Percentiles rank a stretch among this genome's conserved stretches.
phyloP scores from a whole-genome alignment of 768 basidiomycete species.

The Rhodotorula toruloides region DNA sequence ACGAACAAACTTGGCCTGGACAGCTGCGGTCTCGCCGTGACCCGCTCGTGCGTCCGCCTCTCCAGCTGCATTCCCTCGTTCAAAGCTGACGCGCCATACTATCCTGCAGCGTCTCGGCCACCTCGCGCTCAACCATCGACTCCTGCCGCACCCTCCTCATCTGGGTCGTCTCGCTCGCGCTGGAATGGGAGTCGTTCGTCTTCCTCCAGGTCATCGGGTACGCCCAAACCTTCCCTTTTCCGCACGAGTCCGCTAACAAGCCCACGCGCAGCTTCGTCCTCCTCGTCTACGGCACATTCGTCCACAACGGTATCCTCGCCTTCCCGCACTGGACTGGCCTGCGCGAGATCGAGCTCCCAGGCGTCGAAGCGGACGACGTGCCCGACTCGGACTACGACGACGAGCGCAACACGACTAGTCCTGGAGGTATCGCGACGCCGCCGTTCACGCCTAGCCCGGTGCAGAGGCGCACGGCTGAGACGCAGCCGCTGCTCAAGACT shows the following conservation, averaged over 20 bases:
- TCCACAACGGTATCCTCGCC: slow-evolving; percentile 39
- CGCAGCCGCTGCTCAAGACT: too few species aligned
- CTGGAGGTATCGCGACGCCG: too few species aligned
- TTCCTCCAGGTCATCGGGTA: slow-evolving; percentile 57
- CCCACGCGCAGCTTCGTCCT: slow-evolving; percentile 64
- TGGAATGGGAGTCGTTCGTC: slow-evolving; percentile 42
- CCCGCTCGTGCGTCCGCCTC: slow-evolving; percentile 30
- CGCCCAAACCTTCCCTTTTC: slow-evolving; percentile 55
- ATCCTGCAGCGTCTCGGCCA: slow-evolving; percentile 78
- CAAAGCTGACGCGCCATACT: neutral
- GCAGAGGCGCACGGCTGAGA: too few species aligned
- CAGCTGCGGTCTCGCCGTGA: slow-evolving; percentile 43
- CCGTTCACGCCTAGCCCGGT: too few species aligned
- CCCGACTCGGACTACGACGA: too few species aligned
- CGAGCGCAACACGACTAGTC: too few species aligned
- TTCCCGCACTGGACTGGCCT: slow-evolving; percentile 39
- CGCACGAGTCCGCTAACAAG: slow-evolving; percentile 71
- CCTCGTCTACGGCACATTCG: slow-evolving; percentile 76
- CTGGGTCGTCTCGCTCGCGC: slow-evolving; percentile 55
- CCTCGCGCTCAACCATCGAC: slow-evolving; percentile 83
- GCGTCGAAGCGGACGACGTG: neutral
- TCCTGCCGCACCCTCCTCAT: slow-evolving; percentile 93
- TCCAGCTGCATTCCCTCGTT: too few species aligned
- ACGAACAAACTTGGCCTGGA: too few species aligned
- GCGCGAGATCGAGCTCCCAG: slow-evolving; percentile 19